Evolutionary conservation across 179 eudicot species (phyloP).

Genomic region (Monotropa hypopitys): DNA sequence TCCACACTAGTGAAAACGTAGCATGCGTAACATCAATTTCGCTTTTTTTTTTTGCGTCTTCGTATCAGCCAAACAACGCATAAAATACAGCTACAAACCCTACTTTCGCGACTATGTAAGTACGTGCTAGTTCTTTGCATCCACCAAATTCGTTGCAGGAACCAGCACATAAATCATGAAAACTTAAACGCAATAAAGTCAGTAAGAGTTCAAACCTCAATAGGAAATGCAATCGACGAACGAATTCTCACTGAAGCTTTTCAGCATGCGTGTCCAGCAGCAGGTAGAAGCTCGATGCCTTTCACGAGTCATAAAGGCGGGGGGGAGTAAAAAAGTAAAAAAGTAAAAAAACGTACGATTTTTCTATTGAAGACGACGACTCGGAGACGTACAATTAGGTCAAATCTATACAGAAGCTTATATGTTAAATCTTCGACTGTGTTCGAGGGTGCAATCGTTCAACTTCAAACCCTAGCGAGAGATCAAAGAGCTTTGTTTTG

Average conservation of each 20-base stretch:
- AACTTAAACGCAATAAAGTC: too few species aligned
- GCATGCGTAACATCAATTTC: background rate
- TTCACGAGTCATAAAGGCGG: background rate
- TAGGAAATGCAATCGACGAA: constrained; percentile 1
- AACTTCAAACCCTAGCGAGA: constrained; percentile 7
- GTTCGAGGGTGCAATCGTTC: background rate
- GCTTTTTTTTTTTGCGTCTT: background rate
- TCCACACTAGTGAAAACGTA: background rate
- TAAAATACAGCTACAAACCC: background rate
- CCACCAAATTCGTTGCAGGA: background rate
- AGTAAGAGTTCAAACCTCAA: constrained; percentile 8
- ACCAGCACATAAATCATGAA: background rate
- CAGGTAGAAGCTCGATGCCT: background rate
- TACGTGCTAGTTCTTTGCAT: background rate
- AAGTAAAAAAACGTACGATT: too few species aligned
- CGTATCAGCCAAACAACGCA: background rate
- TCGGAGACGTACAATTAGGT: background rate
- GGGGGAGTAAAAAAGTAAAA: background rate
- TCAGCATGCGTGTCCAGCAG: background rate
- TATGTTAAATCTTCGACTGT: background rate
- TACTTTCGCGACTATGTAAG: background rate
- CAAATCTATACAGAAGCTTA: background rate
- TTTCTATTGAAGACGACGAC: background rate
- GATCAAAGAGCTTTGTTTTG: background rate
- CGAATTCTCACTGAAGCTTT: background rate